Evolutionary conservation across 129 eudicot genomes (phyloP).

Genomic region (Flaveria sonorensis): DNA sequence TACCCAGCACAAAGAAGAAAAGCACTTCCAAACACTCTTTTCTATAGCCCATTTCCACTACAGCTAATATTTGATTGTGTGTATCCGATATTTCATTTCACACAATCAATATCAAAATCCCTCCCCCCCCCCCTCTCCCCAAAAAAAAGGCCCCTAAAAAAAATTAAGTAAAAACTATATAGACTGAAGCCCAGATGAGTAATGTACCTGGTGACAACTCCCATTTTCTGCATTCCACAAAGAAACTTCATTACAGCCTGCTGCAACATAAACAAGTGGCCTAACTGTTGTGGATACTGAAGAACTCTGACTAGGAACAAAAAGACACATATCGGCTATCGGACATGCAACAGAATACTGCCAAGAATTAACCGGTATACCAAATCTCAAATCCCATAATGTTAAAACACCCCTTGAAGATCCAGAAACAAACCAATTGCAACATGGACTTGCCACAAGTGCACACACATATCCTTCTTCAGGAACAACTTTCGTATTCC

Average conservation of each 20-base stretch:
- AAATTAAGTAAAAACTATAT: neutral
- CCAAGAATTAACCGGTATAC: slow-evolving; percentile 92
- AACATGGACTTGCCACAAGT: slow-evolving; percentile 84
- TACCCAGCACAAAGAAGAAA: neutral
- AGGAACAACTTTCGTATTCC: slow-evolving; percentile 70
- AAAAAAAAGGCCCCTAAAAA: neutral
- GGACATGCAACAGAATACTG: slow-evolving; percentile 73
- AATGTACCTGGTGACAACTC: slow-evolving; percentile 87
- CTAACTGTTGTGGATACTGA: slow-evolving; percentile 66
- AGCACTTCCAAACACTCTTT: neutral
- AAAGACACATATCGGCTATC: slow-evolving; percentile 79
- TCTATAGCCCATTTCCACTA: neutral
- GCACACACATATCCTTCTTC: slow-evolving; percentile 84
- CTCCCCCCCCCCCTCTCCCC: neutral
- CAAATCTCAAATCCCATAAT: slow-evolving; percentile 92
- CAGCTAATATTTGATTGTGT: neutral
- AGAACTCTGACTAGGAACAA: slow-evolving; percentile 54
- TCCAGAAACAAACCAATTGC: slow-evolving; percentile 98
- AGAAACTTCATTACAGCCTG: slow-evolving; percentile 94
- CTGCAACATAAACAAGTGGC: slow-evolving; percentile 97
- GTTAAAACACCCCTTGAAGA: slow-evolving; percentile 95
- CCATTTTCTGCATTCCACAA: slow-evolving; percentile 98
- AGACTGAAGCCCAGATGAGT: neutral
- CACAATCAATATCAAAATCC: neutral
- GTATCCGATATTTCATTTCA: neutral